These are phyloP conservation scores for Discostella pseudostelligera DNA, from an alignment of 108 stramenopile species.

Conservation along the genomic window DNA sequence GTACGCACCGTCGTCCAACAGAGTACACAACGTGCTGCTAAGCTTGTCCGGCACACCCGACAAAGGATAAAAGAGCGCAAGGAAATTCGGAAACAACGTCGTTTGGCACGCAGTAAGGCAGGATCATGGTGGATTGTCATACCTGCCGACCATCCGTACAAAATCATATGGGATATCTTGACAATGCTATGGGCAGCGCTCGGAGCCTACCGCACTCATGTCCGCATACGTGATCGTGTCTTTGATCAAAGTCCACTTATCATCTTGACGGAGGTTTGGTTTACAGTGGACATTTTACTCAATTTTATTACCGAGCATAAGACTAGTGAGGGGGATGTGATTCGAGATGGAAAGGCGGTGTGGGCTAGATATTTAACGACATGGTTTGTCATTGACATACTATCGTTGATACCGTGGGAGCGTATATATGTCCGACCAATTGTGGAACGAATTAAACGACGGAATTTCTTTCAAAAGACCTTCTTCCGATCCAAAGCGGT, in stretches of 20 bases:
- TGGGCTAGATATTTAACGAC: conserved; percentile 85
- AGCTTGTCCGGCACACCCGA: conserved; percentile 29
- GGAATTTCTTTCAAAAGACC: conserved; percentile 64
- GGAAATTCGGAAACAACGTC: conserved; percentile 32
- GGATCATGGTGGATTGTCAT: conserved; percentile 56
- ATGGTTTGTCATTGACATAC: conserved; percentile 81
- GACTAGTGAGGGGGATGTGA: conserved; percentile 55
- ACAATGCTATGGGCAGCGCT: conserved; percentile 74
- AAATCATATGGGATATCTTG: conserved; percentile 76
- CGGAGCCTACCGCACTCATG: conserved; percentile 66
- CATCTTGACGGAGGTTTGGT: conserved; percentile 72
- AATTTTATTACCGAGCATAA: conserved; percentile 84
- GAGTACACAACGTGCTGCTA: conserved; percentile 21
- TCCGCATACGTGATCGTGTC: conserved; percentile 68
- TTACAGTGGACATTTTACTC: conserved; percentile 74
- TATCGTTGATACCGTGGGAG: conserved; percentile 81
- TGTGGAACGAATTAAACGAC: conserved; percentile 73
- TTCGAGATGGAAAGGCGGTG: conserved; percentile 62
- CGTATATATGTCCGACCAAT: conserved; percentile 72
- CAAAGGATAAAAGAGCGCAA: conserved; percentile 30
- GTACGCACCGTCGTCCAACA: conserved; percentile 21
- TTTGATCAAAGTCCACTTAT: conserved; percentile 60
- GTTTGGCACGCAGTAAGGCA: conserved; percentile 23
- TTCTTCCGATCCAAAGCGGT: conserved; percentile 84
- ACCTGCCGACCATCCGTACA: conserved; percentile 79